Conservation (phyloP, 805 yeast genomes). For the Ascoidea asiatica region DNA sequence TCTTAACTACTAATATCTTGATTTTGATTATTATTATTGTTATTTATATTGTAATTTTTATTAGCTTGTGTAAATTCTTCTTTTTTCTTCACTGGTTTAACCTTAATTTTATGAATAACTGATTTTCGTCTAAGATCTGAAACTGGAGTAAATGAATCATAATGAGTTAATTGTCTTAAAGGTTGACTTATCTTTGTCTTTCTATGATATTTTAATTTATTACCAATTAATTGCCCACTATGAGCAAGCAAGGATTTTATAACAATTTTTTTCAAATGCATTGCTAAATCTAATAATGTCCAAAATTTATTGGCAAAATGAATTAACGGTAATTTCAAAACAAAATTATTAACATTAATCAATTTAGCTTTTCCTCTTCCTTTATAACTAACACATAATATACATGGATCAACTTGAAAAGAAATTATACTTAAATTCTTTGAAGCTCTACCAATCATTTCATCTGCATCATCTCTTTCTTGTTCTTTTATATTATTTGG, state of each 20-base stretch:
- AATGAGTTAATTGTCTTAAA: slow-evolving; percentile 20
- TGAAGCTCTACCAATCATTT: slow-evolving; percentile 68
- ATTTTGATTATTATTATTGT: no score
- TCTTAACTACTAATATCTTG: no score
- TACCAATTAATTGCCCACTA: slow-evolving; percentile 68
- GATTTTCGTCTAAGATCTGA: slow-evolving; percentile 4
- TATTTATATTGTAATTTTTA: no score
- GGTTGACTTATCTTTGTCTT: slow-evolving; percentile 11
- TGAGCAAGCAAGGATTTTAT: slow-evolving; percentile 44
- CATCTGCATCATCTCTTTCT: slow-evolving; percentile 26
- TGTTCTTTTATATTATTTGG: slow-evolving; percentile 9
- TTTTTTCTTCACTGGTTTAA: no score
- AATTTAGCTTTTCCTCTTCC: slow-evolving; percentile 60
- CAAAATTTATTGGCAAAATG: slow-evolving; percentile 50
- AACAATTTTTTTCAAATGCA: slow-evolving; percentile 49
- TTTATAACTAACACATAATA: slow-evolving; percentile 59
- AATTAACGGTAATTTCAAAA: slow-evolving; percentile 49
- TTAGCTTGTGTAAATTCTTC: no score
- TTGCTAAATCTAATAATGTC: slow-evolving; percentile 56
- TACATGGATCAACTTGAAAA: slow-evolving; percentile 35
- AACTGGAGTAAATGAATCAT: slow-evolving; percentile 18
- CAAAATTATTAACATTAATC: slow-evolving; percentile 66
- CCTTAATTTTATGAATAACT: no score
- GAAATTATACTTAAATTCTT: slow-evolving; percentile 55
- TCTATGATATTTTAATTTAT: slow-evolving; percentile 39